A percentile compares a stretch with the other conserved stretches of the same genome.
Evolutionary conservation across 2,329 filamentous ascomycete genomes (phyloP).

Genomic region (Ophiobolus disseminans): DNA sequence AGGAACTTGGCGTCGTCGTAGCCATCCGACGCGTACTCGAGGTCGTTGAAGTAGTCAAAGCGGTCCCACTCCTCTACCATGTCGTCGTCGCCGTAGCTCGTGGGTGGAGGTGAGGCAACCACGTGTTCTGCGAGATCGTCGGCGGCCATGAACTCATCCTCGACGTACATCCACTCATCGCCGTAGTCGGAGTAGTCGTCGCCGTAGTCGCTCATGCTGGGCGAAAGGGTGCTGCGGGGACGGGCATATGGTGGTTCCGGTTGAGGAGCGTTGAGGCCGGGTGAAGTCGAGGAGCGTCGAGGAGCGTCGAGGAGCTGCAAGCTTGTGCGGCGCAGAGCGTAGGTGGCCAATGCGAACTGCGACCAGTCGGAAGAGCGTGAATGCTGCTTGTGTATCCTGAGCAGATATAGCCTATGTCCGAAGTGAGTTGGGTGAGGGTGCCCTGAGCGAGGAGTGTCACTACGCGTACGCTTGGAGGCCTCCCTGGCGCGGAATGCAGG

Average conservation of each 20-base stretch:
- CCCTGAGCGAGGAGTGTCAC: conserved; percentile 1
- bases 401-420: not conserved
- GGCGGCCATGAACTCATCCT: conserved; percentile 52
- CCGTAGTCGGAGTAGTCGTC: conserved; percentile 48
- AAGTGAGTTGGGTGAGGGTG: not conserved
- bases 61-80: conserved; percentile 53
- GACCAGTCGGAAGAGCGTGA: not conserved
- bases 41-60: conserved; percentile 57
- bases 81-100: conserved; percentile 41
- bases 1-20: conserved; percentile 53
- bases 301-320: too few species aligned
- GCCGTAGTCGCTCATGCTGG: conserved; percentile 53
- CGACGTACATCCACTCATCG: conserved; percentile 57
- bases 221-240: conserved; percentile 2
- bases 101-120: conserved; percentile 52
- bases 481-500: not conserved
- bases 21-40: conserved; percentile 57
- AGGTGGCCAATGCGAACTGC: conserved; percentile 4
- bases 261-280: not conserved
- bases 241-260: conserved; percentile 9
- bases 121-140: conserved; percentile 59
- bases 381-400: not conserved
- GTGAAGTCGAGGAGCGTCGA: too few species aligned
- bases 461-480: not conserved
- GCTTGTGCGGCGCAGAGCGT: not conserved